Evolutionary conservation across 768 basidiomycete species (phyloP).

Genomic region (Auriscalpium vulgare): DNA sequence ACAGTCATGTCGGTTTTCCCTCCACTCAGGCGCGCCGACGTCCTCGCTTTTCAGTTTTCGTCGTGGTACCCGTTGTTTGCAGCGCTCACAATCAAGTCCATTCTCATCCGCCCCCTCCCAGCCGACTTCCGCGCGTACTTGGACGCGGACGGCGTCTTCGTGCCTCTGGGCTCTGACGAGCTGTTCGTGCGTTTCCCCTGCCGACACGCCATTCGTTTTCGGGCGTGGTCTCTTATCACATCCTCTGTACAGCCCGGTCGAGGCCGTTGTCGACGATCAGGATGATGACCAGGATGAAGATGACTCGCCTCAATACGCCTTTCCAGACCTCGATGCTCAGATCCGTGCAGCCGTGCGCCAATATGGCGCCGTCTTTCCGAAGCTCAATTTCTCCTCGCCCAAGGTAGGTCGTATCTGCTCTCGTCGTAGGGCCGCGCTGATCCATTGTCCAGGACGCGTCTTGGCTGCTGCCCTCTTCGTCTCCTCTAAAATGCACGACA

Average conservation of each 20-base stretch:
- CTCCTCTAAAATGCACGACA: conserved; percentile 79
- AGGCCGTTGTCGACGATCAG: conserved; percentile 44
- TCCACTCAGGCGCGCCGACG: conserved; percentile 35
- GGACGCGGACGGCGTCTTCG: conserved; percentile 74
- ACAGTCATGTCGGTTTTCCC: conserved; percentile 38
- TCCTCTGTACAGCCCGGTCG: conserved; percentile 32
- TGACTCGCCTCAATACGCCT: conserved; percentile 42
- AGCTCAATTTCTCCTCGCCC: conserved; percentile 94
- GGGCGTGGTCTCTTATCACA: neutral
- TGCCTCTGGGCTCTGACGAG: conserved; percentile 78
- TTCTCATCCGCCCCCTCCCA: conserved; percentile 61
- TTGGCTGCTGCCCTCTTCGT: conserved; percentile 80
- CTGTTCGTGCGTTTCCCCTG: conserved; percentile 36
- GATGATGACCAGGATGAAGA: conserved; percentile 40
- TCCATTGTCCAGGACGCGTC: conserved; percentile 67
- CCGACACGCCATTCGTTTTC: neutral
- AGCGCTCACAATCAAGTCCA: conserved; percentile 59
- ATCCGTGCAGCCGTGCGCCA: conserved; percentile 58
- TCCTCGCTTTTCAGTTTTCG: conserved; percentile 75
- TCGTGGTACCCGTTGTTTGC: conserved; percentile 76
- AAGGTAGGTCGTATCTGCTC: conserved; percentile 40
- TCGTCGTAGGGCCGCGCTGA: neutral
- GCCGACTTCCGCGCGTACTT: conserved; percentile 63
- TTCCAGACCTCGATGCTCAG: conserved; percentile 72
- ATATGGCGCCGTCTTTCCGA: conserved; percentile 87